Conservation (phyloP, 805 yeast species). For the Teunomyces pallodes region DNA sequence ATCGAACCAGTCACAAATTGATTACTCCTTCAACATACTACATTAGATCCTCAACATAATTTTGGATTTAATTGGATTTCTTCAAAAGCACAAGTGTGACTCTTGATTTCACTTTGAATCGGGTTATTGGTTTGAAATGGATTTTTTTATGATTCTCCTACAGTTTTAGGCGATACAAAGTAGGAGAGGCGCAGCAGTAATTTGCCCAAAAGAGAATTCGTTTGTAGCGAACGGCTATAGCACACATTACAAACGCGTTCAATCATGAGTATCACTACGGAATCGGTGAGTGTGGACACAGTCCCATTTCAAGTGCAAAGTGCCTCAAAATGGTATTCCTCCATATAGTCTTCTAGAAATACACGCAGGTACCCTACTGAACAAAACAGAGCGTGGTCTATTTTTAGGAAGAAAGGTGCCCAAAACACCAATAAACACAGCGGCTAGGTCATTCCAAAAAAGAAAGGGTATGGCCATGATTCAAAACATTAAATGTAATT, state of each 20-base stretch:
- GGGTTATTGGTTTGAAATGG: too few species aligned
- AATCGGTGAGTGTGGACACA: neutral
- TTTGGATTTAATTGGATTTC: too few species aligned
- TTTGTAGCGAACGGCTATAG: neutral
- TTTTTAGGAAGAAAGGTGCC: neutral
- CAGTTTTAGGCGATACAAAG: too few species aligned
- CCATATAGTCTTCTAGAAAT: neutral
- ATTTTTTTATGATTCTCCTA: too few species aligned
- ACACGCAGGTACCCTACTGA: neutral
- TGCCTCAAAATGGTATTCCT: neutral
- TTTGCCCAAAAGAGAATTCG: neutral
- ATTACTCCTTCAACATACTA: too few species aligned
- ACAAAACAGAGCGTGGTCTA: neutral
- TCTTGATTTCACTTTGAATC: too few species aligned
- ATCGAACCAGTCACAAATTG: too few species aligned
- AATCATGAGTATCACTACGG: neutral
- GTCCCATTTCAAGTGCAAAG: neutral
- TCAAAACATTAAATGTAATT: neutral
- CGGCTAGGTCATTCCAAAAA: neutral
- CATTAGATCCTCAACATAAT: too few species aligned
- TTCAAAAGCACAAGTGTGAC: too few species aligned
- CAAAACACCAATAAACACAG: neutral
- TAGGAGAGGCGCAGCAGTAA: neutral
- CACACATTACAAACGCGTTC: neutral
- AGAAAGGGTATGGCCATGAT: neutral